Conservation (phyloP, 495 filamentous ascomycete species). For the Daldinia bambusicola region DNA sequence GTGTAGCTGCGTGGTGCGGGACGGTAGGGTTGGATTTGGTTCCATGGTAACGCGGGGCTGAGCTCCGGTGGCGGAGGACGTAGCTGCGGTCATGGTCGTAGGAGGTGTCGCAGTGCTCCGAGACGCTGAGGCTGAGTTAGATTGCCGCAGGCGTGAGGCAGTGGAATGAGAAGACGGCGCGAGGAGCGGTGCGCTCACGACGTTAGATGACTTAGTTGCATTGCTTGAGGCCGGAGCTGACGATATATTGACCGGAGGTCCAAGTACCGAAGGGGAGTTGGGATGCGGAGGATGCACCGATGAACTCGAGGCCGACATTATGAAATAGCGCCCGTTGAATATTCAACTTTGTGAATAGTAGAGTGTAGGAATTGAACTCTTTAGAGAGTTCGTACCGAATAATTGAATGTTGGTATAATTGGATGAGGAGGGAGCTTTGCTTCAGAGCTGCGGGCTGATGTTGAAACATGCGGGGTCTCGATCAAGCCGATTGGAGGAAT, state of each 20-base stretch:
- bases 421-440: slow-evolving; percentile 23
- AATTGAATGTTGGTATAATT: slow-evolving; percentile 28
- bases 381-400: slow-evolving; percentile 8
- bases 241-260: slow-evolving; percentile 19
- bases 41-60: slow-evolving; percentile 34
- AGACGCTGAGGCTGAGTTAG: slow-evolving; percentile 36
- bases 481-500: slow-evolving; percentile 43
- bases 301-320: slow-evolving; percentile 38
- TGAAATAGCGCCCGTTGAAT: slow-evolving; percentile 4
- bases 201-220: slow-evolving; percentile 19
- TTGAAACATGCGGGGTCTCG: slow-evolving; percentile 40
- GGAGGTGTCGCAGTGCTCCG: slow-evolving; percentile 32
- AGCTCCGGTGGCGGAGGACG: slow-evolving; percentile 23
- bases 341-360: slow-evolving; percentile 16
- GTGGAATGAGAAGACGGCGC: slow-evolving; percentile 28
- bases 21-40: slow-evolving; percentile 43
- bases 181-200: slow-evolving; percentile 13
- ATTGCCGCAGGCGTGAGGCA: slow-evolving; percentile 25
- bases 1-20: slow-evolving; percentile 55
- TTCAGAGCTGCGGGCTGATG: slow-evolving; percentile 34
- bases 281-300: slow-evolving; percentile 23
- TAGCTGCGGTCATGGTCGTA: slow-evolving; percentile 28
- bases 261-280: slow-evolving; percentile 22
- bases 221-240: slow-evolving; percentile 23
- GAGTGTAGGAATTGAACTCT: slow-evolving; percentile 29